Evolutionary conservation across 2,329 filamentous ascomycete genomes (phyloP).

Genomic region (Penicillium polonicum): DNA sequence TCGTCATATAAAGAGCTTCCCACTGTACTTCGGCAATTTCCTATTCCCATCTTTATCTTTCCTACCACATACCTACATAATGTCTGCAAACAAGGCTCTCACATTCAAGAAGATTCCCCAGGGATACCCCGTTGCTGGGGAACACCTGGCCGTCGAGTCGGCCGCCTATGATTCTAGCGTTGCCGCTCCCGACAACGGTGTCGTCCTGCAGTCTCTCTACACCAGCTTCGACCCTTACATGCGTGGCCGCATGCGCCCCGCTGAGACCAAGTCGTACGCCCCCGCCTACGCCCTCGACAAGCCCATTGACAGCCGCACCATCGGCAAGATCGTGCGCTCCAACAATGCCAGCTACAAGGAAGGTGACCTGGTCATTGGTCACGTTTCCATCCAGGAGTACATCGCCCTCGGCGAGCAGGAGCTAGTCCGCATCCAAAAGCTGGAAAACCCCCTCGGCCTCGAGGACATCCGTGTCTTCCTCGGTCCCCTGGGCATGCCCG

Average conservation of each 20-base stretch:
- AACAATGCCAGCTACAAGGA: constrained; percentile 61
- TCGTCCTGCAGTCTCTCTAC: constrained; percentile 69
- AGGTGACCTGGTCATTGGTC: constrained; percentile 65
- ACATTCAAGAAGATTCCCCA: constrained; percentile 69
- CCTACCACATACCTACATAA: constrained; percentile 18
- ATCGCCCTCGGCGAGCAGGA: constrained; percentile 54
- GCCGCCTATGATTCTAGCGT: constrained; percentile 62
- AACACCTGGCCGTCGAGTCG: constrained; percentile 68
- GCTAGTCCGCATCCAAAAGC: constrained; percentile 48
- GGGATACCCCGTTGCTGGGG: constrained; percentile 65
- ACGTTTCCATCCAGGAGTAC: constrained; percentile 68
- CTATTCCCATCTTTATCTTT: background rate
- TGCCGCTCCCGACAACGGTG: constrained; percentile 61
- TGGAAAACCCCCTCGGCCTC: constrained; percentile 64
- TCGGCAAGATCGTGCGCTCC: constrained; percentile 71
- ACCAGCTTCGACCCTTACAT: constrained; percentile 82
- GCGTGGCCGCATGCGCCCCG: constrained; percentile 72
- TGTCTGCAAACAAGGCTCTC: constrained; percentile 65
- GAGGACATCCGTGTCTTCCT: constrained; percentile 60
- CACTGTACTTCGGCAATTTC: background rate
- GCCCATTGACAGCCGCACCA: constrained; percentile 62
- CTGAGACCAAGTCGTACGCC: constrained; percentile 65
- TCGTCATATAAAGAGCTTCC: constrained; percentile 10
- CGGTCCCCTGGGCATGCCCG: constrained; percentile 75
- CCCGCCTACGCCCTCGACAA: constrained; percentile 61